Evolutionary conservation across 208 protist genomes (phyloP).

Genomic region (Acanthamoeba healyi): DNA sequence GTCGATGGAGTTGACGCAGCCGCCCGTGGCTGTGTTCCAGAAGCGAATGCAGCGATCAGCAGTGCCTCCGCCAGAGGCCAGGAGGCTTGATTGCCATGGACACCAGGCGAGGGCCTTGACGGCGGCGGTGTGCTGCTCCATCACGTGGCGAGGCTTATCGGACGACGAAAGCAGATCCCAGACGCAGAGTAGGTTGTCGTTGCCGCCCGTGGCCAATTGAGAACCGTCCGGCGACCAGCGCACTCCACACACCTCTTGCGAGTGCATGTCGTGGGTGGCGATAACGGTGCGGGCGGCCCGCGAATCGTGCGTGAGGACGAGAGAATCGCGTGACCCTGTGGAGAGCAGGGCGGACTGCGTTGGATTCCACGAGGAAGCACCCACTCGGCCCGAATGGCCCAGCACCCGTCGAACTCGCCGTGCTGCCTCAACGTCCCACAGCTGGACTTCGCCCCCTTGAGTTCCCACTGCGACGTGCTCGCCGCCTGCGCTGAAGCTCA

Average conservation of each 20-base stretch:
- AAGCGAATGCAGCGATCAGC: conserved; percentile 98
- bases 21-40: conserved; percentile 97
- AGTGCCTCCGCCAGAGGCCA: conserved; percentile 98
- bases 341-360: background rate
- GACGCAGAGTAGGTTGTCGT: conserved; percentile 98
- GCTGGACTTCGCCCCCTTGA: conserved; percentile 86
- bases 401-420: conserved; percentile 91
- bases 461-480: conserved; percentile 90
- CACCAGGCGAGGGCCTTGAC: conserved; percentile 99
- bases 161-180: conserved; percentile 88
- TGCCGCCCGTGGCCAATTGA: conserved; percentile 97
- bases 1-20: conserved; percentile 94
- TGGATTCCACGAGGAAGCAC: conserved; percentile 95
- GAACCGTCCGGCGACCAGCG: conserved; percentile 95
- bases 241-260: conserved; percentile 97
- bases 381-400: conserved; percentile 94
- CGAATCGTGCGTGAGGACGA: conserved; percentile 96
- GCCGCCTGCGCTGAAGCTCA: conserved; percentile 86
- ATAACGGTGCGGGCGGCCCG: conserved; percentile 88
- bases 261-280: conserved; percentile 92
- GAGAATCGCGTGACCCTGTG: conserved; percentile 91
- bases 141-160: conserved; percentile 90
- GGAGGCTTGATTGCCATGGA: conserved; percentile 92
- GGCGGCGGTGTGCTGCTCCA: conserved; percentile 93
- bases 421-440: conserved; percentile 88